Evolutionary conservation across 176 grass and related monocot species (phyloP).

Genomic region (Avena insularis): DNA sequence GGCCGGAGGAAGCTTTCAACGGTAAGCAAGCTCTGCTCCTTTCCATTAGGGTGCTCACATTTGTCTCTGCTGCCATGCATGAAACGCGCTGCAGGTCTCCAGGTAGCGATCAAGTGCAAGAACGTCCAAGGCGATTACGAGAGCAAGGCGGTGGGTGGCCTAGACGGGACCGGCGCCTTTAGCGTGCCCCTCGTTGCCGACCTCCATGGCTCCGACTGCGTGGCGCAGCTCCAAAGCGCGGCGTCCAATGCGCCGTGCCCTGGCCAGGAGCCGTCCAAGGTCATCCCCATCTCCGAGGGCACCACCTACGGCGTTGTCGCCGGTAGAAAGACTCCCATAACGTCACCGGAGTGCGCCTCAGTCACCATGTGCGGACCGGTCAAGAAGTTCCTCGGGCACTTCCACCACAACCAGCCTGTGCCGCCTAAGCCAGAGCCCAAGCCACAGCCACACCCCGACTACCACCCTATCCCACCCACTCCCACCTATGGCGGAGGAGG

Average conservation of each 20-base stretch:
- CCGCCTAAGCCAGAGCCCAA: neutral
- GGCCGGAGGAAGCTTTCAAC: no score
- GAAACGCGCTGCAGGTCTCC: neutral
- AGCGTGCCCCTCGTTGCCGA: slow-evolving; percentile 10
- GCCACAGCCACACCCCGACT: neutral
- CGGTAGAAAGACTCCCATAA: neutral
- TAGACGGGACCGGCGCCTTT: slow-evolving; percentile 34
- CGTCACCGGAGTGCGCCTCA: neutral
- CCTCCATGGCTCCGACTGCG: slow-evolving; percentile 7
- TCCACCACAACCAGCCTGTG: slow-evolving; percentile 25
- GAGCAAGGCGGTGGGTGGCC: neutral
- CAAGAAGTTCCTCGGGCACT: slow-evolving; percentile 21
- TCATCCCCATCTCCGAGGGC: neutral
- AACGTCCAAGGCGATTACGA: neutral
- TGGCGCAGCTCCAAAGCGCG: slow-evolving; percentile 32
- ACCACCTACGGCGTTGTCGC: slow-evolving; percentile 26
- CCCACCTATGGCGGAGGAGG: neutral
- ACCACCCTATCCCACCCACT: neutral
- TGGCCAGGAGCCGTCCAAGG: slow-evolving; percentile 40
- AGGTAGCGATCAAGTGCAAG: slow-evolving; percentile 23
- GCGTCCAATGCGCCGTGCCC: slow-evolving; percentile 8
- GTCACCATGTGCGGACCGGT: slow-evolving; percentile 17
- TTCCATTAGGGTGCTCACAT: neutral
- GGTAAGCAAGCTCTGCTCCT: no score
- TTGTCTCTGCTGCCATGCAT: neutral